Conservation (phyloP, 495 filamentous ascomycete species). For the Paragyromitra xinjiangensis region DNA sequence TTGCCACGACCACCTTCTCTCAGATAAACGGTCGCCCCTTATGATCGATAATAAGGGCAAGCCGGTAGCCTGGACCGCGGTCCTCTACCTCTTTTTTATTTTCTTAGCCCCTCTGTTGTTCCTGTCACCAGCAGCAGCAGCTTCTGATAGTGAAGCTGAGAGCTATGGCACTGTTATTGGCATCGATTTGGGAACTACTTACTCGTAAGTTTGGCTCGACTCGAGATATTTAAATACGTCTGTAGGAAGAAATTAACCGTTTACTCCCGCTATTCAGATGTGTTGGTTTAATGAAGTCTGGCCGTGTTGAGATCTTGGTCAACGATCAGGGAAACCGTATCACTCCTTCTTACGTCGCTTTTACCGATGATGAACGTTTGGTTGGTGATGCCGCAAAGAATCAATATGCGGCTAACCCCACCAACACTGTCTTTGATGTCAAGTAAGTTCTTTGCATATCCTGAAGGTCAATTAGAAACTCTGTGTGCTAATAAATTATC, state of each 20-base stretch:
- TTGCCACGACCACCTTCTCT: constrained; percentile 29
- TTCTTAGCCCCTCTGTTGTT: constrained; percentile 80
- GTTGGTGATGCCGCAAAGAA: constrained; percentile 99
- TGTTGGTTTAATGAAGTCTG: constrained; percentile 98
- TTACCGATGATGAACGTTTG: constrained; percentile 95
- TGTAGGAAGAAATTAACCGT: constrained; percentile 49
- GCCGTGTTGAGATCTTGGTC: constrained; percentile 96
- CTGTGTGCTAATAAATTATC: constrained; percentile 16
- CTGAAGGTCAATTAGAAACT: constrained; percentile 2
- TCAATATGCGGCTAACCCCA: constrained; percentile 93
- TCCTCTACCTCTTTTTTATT: constrained; percentile 84
- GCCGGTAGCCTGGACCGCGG: constrained; percentile 70
- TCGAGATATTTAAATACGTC: constrained; percentile 13
- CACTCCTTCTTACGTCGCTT: constrained; percentile 97
- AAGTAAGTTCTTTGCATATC: constrained; percentile 70
- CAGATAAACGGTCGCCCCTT: constrained; percentile 44
- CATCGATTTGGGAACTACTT: constrained; percentile 99
- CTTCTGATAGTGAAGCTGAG: constrained; percentile 72
- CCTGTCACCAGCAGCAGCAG: constrained; percentile 75
- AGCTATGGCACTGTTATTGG: constrained; percentile 92
- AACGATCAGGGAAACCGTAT: constrained; percentile 99
- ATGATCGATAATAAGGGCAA: constrained; percentile 58
- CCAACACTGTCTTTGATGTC: constrained; percentile 88
- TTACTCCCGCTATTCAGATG: constrained; percentile 62
- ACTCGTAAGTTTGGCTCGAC: constrained; percentile 68